These are phyloP conservation scores for Plasmodium vivax DNA, from an alignment of 169 alveolate genomes.

Conservation along the genomic window DNA sequence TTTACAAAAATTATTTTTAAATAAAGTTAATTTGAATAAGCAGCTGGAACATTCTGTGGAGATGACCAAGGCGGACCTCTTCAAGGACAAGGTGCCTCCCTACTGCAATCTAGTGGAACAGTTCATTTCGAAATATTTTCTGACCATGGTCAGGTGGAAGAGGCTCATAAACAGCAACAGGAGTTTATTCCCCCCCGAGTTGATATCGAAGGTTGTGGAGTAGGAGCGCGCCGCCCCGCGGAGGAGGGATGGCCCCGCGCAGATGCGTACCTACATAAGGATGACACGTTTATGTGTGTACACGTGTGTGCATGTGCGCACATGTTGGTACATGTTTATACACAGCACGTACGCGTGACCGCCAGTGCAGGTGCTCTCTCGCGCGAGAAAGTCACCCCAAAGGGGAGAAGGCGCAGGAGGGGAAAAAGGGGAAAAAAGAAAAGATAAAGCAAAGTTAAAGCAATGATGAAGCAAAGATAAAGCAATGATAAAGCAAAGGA, in stretches of 20 bases:
- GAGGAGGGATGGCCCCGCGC: neutral
- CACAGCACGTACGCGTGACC: neutral
- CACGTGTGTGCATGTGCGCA: no score
- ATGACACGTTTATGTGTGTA: neutral
- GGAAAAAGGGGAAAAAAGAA: no score
- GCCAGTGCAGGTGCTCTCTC: neutral
- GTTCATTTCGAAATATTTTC: slow-evolving; percentile 15
- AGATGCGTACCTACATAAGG: neutral
- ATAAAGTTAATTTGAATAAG: slow-evolving; percentile 12
- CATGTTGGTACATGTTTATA: no score
- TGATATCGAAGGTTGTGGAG: slow-evolving; percentile 1
- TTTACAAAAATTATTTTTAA: slow-evolving; percentile 8
- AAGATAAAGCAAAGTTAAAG: no score
- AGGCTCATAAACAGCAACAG: neutral
- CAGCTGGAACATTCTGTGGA: slow-evolving; percentile 40
- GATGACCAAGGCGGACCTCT: neutral
- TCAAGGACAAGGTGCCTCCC: slow-evolving; percentile 16
- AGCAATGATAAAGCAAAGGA: neutral
- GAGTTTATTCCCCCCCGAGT: slow-evolving; percentile 1
- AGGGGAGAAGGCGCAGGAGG: neutral
- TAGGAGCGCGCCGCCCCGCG: no score
- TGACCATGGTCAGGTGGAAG: slow-evolving; percentile 37
- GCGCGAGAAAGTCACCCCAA: neutral
- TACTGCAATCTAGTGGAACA: slow-evolving; percentile 16
- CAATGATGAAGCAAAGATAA: no score